Conservation (phyloP, 148 eudicot species). For the Camellia japonica region DNA sequence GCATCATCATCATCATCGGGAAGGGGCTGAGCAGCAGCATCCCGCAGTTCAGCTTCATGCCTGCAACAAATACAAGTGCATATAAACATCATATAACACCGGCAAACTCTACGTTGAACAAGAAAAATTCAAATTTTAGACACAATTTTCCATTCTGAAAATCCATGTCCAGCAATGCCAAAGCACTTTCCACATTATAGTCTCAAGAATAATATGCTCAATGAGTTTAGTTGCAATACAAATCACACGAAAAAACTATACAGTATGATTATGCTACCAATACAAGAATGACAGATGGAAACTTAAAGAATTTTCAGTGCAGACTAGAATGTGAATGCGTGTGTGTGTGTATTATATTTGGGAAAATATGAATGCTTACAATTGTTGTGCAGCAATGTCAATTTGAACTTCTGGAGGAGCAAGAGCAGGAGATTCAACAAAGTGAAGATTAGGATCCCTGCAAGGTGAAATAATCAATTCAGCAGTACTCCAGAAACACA, state of each 20-base stretch:
- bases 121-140: not conserved
- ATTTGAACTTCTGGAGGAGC: conserved; percentile 23
- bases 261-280: not conserved
- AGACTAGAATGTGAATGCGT: not conserved
- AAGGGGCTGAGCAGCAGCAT: conserved; percentile 24
- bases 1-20: conserved; percentile 26
- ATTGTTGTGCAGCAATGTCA: conserved; percentile 24
- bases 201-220: not conserved
- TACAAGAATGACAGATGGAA: not conserved
- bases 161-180: not conserved
- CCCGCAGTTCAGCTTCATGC: conserved; percentile 18
- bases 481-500: not conserved
- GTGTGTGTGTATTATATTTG: not conserved
- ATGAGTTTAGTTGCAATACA: not conserved
- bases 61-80: conserved; percentile 5
- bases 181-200: not conserved
- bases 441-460: conserved; percentile 27
- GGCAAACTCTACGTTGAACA: not conserved
- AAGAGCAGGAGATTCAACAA: conserved; percentile 19
- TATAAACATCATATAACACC: not conserved
- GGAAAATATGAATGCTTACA: not conserved
- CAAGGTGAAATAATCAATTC: not conserved
- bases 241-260: no score
- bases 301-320: not conserved
- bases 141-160: not conserved